Percentiles rank a stretch among this genome's conserved stretches.
phyloP scores from a whole-genome alignment of 2,329 filamentous ascomycete species.

The Aspergillus japonicus region DNA sequence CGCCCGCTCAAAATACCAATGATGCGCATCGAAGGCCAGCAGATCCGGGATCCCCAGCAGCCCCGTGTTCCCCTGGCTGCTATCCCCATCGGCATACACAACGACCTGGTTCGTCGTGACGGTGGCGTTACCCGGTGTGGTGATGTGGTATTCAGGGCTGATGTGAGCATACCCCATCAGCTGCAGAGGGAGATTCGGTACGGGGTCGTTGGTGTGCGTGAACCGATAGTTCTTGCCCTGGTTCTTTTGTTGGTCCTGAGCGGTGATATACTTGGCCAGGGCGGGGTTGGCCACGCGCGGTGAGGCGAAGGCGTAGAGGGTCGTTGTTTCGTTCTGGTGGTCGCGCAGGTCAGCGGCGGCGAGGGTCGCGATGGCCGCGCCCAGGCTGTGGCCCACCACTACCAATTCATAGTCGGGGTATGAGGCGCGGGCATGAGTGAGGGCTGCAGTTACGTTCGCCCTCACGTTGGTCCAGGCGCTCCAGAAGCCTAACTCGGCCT shows the following conservation, averaged over 20 bases:
- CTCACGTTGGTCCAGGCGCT: conserved; percentile 42
- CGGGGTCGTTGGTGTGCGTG: conserved; percentile 66
- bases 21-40: conserved; percentile 19
- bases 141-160: conserved; percentile 68
- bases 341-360: conserved; percentile 57
- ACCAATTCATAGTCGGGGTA: conserved; percentile 42
- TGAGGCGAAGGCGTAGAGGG: conserved; percentile 66
- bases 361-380: conserved; percentile 63
- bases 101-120: conserved; percentile 21
- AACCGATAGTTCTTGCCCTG: conserved; percentile 61
- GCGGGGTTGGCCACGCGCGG: conserved; percentile 63
- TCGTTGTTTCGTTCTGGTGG: conserved; percentile 46
- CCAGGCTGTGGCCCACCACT: conserved; percentile 65
- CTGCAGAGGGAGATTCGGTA: conserved; percentile 65
- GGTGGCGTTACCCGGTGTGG: conserved; percentile 24
- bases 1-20: conserved; percentile 27
- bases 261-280: conserved; percentile 55
- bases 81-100: conserved; percentile 24
- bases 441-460: conserved; percentile 34
- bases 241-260: conserved; percentile 36
- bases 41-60: conserved; percentile 17
- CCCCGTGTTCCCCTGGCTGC: conserved; percentile 26
- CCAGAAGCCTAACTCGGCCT: conserved; percentile 49
- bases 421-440: conserved; percentile 25
- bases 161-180: conserved; percentile 63